These are phyloP conservation scores for Kazachstania psychrophila DNA, from an alignment of 805 yeast species.

Conservation along the genomic window DNA sequence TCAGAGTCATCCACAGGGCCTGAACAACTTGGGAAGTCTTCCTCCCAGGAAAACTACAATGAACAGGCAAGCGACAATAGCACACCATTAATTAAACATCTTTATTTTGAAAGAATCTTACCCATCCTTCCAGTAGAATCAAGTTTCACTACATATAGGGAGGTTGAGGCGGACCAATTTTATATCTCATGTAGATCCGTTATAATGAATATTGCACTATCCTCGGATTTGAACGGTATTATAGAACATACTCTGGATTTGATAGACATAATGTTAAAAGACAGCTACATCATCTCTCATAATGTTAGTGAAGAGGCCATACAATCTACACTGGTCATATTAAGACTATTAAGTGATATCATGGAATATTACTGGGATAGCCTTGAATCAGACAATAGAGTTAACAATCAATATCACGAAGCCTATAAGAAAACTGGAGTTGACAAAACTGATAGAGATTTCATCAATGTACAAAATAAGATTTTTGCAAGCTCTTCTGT, in stretches of 20 bases:
- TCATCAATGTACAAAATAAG: constrained; percentile 7
- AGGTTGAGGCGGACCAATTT: constrained; percentile 15
- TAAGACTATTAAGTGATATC: constrained; percentile 35
- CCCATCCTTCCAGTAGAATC: constrained; percentile 14
- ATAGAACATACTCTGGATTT: constrained; percentile 10
- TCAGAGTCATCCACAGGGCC: too few species aligned
- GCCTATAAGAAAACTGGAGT: background rate
- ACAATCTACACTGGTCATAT: constrained; percentile 26
- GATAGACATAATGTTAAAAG: constrained; percentile 15
- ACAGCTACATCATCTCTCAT: constrained; percentile 10
- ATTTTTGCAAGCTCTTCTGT: constrained; percentile 18
- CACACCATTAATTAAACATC: constrained; percentile 9
- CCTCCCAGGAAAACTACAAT: background rate
- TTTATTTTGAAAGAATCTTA: constrained; percentile 12
- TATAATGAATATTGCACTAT: constrained; percentile 16
- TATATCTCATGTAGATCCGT: constrained; percentile 18
- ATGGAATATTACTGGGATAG: constrained; percentile 34
- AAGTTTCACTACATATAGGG: constrained; percentile 6
- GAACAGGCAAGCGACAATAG: background rate
- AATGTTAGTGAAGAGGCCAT: constrained; percentile 10
- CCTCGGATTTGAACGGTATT: constrained; percentile 12
- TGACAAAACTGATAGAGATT: background rate
- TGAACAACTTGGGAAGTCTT: too few species aligned
- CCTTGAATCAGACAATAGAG: constrained; percentile 8
- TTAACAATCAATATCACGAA: constrained; percentile 1